Percentiles rank a stretch among this genome's conserved stretches.
Evolutionary conservation across 176 grass and related monocot genomes (phyloP).

Genomic region (Oryza officinalis): DNA sequence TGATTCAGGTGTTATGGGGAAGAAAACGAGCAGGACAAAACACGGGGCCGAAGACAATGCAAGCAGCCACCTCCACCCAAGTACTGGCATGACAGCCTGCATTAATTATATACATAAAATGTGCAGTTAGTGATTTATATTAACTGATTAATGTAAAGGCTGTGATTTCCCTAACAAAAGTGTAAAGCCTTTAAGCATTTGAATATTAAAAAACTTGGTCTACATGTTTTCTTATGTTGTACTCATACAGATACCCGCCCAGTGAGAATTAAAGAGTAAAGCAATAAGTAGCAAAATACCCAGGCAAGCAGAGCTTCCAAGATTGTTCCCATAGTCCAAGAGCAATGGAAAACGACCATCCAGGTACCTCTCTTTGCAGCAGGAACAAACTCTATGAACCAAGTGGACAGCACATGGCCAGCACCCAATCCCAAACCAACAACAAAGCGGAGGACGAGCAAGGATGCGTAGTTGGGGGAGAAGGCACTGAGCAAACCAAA

Average conservation of each 20-base stretch:
- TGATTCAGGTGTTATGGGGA: constrained; percentile 57
- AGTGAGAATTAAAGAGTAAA: not conserved
- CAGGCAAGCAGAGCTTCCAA: constrained; percentile 66
- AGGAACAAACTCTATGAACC: constrained; percentile 85
- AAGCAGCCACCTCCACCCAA: constrained; percentile 78
- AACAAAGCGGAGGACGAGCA: constrained; percentile 55
- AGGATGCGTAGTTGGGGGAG: constrained; percentile 60
- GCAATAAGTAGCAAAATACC: constrained; percentile 39
- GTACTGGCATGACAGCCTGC: constrained; percentile 66
- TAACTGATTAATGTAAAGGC: not conserved
- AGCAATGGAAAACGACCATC: constrained; percentile 50
- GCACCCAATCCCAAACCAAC: constrained; percentile 68
- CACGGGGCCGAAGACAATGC: constrained; percentile 58
- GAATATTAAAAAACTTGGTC: no score
- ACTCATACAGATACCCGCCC: not conserved
- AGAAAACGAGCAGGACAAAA: constrained; percentile 68
- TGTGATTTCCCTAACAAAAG: not conserved
- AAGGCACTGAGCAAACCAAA: constrained; percentile 71
- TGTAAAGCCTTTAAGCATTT: not conserved
- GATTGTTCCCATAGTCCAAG: constrained; percentile 63
- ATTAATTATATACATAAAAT: not conserved
- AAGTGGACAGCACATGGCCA: constrained; percentile 61
- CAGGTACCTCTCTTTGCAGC: constrained; percentile 59
- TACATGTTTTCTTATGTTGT: not conserved
- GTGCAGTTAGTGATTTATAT: not conserved